phyloP scores from a whole-genome alignment of 345 rosid genomes.

The Reutealis trisperma region DNA sequence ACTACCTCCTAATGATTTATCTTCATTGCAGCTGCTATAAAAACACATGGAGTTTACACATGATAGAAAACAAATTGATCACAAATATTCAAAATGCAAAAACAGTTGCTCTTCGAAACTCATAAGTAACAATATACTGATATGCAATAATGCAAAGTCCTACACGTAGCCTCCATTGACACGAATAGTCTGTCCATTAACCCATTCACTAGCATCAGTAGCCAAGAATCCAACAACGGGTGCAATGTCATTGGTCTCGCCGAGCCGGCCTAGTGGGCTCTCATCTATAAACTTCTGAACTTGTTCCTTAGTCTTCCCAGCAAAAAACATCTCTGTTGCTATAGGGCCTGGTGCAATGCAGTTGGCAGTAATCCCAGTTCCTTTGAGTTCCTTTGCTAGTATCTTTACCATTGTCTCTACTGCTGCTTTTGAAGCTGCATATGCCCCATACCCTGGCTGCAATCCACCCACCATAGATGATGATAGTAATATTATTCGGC shows the following conservation, averaged over 20 bases:
- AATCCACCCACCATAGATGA: slow-evolving; percentile 27
- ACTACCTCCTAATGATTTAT: too few species aligned
- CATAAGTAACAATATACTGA: not conserved
- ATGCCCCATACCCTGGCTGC: slow-evolving; percentile 26
- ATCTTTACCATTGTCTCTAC: slow-evolving; percentile 39
- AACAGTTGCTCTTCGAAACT: not conserved
- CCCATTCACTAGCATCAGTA: slow-evolving; percentile 34
- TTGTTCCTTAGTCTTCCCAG: slow-evolving; percentile 28
- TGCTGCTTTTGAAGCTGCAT: slow-evolving; percentile 44
- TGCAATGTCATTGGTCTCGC: slow-evolving; percentile 33
- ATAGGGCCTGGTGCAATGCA: slow-evolving; percentile 44
- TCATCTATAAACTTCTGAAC: slow-evolving; percentile 18
- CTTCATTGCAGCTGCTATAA: not conserved
- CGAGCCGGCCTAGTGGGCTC: slow-evolving; percentile 31
- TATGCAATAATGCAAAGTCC: not conserved
- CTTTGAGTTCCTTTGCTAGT: slow-evolving; percentile 41
- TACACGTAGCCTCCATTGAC: slow-evolving; percentile 37
- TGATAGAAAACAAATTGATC: not conserved
- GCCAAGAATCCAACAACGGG: slow-evolving; percentile 39
- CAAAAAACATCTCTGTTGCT: slow-evolving; percentile 38
- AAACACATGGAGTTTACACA: not conserved
- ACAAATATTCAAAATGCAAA: not conserved
- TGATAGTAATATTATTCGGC: slow-evolving; percentile 32
- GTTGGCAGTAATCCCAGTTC: slow-evolving; percentile 41
- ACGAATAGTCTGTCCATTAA: slow-evolving; percentile 40